These are phyloP conservation scores for Viola odorata DNA, from an alignment of 345 rosid genomes.

Conservation along the genomic window DNA sequence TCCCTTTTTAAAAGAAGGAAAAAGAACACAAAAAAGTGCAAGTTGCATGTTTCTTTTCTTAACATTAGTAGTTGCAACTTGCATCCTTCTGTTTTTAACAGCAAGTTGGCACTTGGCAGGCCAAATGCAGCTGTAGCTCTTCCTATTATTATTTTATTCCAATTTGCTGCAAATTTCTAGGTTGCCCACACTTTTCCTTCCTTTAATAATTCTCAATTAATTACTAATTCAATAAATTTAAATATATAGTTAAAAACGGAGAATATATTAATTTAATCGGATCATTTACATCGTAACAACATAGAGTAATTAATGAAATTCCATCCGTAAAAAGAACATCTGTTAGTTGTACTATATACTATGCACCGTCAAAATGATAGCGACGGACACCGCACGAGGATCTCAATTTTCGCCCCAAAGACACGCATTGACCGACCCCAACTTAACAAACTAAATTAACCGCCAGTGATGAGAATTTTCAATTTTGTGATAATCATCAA, in stretches of 20 bases:
- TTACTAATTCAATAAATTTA: neutral
- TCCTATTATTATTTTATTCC: slow-evolving; percentile 15
- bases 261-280: neutral
- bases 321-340: no score
- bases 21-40: slow-evolving; percentile 13
- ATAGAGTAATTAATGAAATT: no score
- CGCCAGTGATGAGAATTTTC: no score
- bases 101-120: slow-evolving; percentile 4
- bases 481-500: no score
- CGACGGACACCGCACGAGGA: no score
- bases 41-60: slow-evolving; percentile 27
- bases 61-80: slow-evolving; percentile 19
- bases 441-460: no score
- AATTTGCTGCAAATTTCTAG: slow-evolving; percentile 2
- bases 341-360: no score
- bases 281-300: no score
- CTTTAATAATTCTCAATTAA: neutral
- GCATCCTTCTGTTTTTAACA: slow-evolving; percentile 19
- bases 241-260: neutral
- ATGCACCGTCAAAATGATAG: no score
- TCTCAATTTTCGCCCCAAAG: no score
- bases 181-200: neutral
- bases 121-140: neutral
- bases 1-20: no score
- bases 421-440: no score